phyloP scores from a whole-genome alignment of 129 eudicot genomes.

The Mikania micrantha region DNA sequence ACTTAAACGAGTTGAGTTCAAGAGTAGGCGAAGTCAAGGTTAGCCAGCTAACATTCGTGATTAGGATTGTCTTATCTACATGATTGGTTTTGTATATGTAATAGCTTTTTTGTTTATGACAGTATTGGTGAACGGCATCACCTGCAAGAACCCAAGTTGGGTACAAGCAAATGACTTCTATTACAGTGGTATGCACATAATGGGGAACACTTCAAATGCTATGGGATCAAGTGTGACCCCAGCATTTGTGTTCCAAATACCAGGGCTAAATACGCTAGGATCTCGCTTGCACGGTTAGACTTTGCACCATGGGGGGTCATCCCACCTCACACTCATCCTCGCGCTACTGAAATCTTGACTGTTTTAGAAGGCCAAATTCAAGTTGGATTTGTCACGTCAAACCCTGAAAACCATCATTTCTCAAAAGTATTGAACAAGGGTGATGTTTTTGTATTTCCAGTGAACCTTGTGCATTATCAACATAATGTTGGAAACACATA shows the following conservation, averaged over 20 bases:
- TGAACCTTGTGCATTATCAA: slow-evolving; percentile 32
- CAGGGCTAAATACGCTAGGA: slow-evolving; percentile 32
- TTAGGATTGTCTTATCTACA: not conserved
- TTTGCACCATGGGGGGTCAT: slow-evolving; percentile 35
- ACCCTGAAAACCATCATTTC: slow-evolving; percentile 33
- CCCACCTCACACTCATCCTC: slow-evolving; percentile 38
- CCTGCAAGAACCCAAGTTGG: slow-evolving; percentile 22
- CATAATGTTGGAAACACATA: slow-evolving; percentile 15
- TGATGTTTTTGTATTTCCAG: slow-evolving; percentile 33
- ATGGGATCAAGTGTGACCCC: slow-evolving; percentile 22
- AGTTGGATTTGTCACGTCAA: slow-evolving; percentile 38
- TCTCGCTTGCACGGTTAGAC: slow-evolving; percentile 29
- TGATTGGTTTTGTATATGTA: not conserved
- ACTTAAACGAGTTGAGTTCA: too few species aligned
- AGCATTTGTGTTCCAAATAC: slow-evolving; percentile 24
- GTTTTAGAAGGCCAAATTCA: slow-evolving; percentile 33
- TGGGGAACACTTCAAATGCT: slow-evolving; percentile 28
- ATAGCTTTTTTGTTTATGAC: not conserved
- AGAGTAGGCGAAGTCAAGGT: too few species aligned
- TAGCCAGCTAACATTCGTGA: too few species aligned
- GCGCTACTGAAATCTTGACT: slow-evolving; percentile 36
- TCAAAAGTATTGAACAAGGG: slow-evolving; percentile 26
- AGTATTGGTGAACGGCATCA: slow-evolving; percentile 24
- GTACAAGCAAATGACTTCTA: slow-evolving; percentile 31
- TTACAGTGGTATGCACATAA: slow-evolving; percentile 19